These are phyloP conservation scores for Sarcodon aspratus DNA, from an alignment of 768 basidiomycete genomes.

Conservation along the genomic window DNA sequence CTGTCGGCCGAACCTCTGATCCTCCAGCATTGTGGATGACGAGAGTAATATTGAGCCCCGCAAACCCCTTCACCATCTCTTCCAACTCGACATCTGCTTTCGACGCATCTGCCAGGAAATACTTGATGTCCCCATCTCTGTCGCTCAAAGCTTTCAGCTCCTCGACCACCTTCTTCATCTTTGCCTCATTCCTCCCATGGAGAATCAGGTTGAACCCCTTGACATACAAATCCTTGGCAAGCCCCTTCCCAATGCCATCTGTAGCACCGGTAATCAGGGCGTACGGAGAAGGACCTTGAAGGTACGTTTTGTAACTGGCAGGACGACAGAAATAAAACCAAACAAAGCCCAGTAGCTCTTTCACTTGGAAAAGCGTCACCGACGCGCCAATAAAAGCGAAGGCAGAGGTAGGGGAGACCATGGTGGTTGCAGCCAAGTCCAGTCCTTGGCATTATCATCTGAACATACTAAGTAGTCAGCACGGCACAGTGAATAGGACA, in stretches of 20 bases:
- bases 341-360: slow-evolving; percentile 4
- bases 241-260: slow-evolving; percentile 17
- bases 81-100: slow-evolving; percentile 10
- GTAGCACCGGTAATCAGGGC: slow-evolving; percentile 17
- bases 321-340: slow-evolving; percentile 14
- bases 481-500: too few relatives aligned
- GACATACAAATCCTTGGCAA: slow-evolving; percentile 13
- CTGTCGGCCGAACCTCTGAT: slow-evolving; percentile 1
- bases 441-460: too few relatives aligned
- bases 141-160: slow-evolving; percentile 5
- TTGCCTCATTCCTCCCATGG: slow-evolving; percentile 15
- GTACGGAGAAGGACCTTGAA: slow-evolving; percentile 13
- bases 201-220: slow-evolving; percentile 18
- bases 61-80: slow-evolving; percentile 9
- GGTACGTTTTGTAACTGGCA: slow-evolving; percentile 7
- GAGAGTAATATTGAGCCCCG: slow-evolving; percentile 14
- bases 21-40: slow-evolving; percentile 17
- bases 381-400: not conserved
- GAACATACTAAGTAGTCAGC: too few relatives aligned
- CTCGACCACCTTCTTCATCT: slow-evolving; percentile 12
- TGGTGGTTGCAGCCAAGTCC: too few relatives aligned
- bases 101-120: slow-evolving; percentile 15
- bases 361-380: not conserved
- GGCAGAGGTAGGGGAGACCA: not conserved
- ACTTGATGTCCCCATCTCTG: slow-evolving; percentile 8